Base-by-base conservation (phyloP, 352 stramenopile genomes). In the Stramenopiles sp. region DNA sequence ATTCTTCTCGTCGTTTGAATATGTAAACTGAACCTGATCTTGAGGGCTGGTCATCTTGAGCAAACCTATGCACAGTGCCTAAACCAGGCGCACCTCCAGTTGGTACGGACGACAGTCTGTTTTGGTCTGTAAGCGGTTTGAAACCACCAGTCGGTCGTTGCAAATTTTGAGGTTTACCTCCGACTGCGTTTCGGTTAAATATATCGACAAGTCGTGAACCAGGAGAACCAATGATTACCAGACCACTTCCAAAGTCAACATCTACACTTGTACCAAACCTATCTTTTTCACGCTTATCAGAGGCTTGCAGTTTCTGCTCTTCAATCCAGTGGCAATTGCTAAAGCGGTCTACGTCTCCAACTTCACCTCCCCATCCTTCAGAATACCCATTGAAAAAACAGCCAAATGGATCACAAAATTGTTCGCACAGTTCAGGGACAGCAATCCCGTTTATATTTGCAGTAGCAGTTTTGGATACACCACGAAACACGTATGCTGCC, bases 221-320 rank as follows among this genome's bases (percentile, higher is more conserved):
- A 32, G 92, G 88, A 30, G 92, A 91, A 8, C 87, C 84, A 33
- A 97, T 84, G 1, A 95, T 86, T 7, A 91, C 92, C 7, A 93
- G 84, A 0, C 92, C 93, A 14, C 87, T 88, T 8, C 84, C 82
- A 67, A 96, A 88, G 67, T 96, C 90, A 0, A 97, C 86, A 25
- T 85, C 91, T 8, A 97, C 91, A 75, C 87, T 90, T 32, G 88
- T 90, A 0, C 93, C 93, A 80, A 97, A 96, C 0, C 86, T 32
- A 83, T 95, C 91, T 4, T 91, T 89, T 1, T 81, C 85, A 67
- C 91, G 88, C 84, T 95, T 96, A 85, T 98, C 93, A 67, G 90
- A 95, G 30, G 92, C 86, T 31, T 92, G 84, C 27, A 97, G 82
- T 7, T 91, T 88, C 80, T 91, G 85, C 82, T 97, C 88, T 81